phyloP scores from a whole-genome alignment of 495 filamentous ascomycete genomes.

The Rhypophila decipiens region DNA sequence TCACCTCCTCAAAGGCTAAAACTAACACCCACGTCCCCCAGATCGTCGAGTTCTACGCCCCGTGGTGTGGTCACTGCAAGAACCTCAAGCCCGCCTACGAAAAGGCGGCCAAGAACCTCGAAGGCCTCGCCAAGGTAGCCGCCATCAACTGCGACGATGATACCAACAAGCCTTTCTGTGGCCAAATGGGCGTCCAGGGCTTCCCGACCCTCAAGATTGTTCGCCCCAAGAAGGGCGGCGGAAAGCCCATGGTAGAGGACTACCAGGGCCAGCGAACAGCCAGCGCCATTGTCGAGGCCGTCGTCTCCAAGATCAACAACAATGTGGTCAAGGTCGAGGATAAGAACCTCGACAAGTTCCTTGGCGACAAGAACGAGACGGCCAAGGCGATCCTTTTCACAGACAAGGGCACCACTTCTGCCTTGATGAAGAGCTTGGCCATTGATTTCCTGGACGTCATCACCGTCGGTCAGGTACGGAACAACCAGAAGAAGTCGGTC shows the following conservation, averaged over 20 bases:
- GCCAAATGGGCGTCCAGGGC: constrained; percentile 82
- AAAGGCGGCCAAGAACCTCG: constrained; percentile 81
- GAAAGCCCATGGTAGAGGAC: constrained; percentile 83
- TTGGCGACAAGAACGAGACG: constrained; percentile 62
- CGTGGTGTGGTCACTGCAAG: constrained; percentile 95
- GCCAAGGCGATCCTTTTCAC: constrained; percentile 91
- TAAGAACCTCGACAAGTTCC: constrained; percentile 70
- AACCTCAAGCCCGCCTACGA: constrained; percentile 94
- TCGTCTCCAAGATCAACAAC: constrained; percentile 84
- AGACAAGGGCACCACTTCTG: constrained; percentile 82
- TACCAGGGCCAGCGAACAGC: constrained; percentile 79
- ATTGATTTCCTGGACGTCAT: constrained; percentile 87
- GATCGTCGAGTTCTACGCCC: constrained; percentile 80
- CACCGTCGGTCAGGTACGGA: constrained; percentile 75
- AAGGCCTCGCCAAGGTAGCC: constrained; percentile 86
- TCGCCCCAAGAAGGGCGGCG: constrained; percentile 65
- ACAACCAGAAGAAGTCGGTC: constrained; percentile 68
- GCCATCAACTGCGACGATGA: constrained; percentile 96
- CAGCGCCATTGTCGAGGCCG: constrained; percentile 80
- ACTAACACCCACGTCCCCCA: constrained; percentile 11
- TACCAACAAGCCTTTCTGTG: constrained; percentile 83
- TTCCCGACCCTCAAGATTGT: constrained; percentile 97
- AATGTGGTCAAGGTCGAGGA: constrained; percentile 84
- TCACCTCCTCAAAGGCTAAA: background rate
- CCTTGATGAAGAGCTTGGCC: constrained; percentile 75